Percentiles rank a stretch among this genome's conserved stretches.
phyloP scores from a whole-genome alignment of 345 rosid genomes.

The Anastatica hierochuntica region DNA sequence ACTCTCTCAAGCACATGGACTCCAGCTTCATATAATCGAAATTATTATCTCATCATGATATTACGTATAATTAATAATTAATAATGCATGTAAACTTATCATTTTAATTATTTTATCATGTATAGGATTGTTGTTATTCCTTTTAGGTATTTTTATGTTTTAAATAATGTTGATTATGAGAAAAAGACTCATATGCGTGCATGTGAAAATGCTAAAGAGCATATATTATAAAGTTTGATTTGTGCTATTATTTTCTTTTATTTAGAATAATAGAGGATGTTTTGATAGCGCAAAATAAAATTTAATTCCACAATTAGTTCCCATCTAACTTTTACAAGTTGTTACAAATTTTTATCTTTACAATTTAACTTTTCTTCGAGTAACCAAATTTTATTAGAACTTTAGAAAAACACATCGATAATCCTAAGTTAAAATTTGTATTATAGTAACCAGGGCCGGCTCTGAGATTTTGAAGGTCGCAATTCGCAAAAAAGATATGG shows the following conservation, averaged over 20 bases:
- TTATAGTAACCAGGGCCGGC: too few relatives aligned
- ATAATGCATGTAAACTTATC: constrained; percentile 7
- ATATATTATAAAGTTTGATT: constrained; percentile 13
- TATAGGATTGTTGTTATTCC: constrained; percentile 15
- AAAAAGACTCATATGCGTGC: constrained; percentile 18
- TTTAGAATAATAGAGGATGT: constrained; percentile 1
- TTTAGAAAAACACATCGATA: too few relatives aligned
- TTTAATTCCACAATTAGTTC: background rate
- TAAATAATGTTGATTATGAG: background rate
- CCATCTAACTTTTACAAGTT: too few relatives aligned
- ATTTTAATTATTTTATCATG: too few relatives aligned
- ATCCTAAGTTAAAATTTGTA: too few relatives aligned
- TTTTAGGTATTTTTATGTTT: background rate
- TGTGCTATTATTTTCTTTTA: background rate
- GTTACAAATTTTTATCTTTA: too few relatives aligned
- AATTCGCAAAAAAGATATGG: too few relatives aligned
- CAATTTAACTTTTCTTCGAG: too few relatives aligned
- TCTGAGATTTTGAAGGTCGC: too few relatives aligned
- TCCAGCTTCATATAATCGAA: too few relatives aligned
- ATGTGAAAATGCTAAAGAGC: constrained; percentile 16
- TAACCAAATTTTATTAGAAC: too few relatives aligned
- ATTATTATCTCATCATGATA: constrained; percentile 13
- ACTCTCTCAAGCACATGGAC: constrained; percentile 23
- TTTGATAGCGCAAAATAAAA: background rate
- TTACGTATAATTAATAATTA: background rate